Conservation (phyloP, 306 rosid genomes). For the Aeschynomene evenia region DNA sequence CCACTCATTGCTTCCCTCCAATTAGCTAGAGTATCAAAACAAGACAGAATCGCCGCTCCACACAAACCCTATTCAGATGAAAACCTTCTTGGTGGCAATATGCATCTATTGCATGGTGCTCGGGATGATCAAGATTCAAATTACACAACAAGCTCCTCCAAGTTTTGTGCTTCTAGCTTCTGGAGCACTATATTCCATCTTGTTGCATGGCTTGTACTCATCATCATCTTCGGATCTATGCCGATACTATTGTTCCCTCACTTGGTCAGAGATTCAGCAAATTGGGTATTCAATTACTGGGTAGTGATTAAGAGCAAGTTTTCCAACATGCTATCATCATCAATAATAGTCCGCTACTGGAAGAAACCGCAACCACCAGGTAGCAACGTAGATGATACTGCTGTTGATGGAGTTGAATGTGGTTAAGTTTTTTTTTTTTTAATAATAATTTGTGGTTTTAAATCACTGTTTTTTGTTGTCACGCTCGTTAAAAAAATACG, state of each 20-base stretch:
- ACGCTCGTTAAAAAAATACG: no score
- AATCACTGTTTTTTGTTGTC: no score
- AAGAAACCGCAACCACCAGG: no score
- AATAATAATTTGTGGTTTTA: no score
- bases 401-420: not conserved
- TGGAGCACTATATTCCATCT: constrained; percentile 12
- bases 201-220: constrained; percentile 9
- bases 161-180: constrained; percentile 15
- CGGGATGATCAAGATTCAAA: not conserved
- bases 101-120: constrained; percentile 13
- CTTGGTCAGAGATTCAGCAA: not conserved
- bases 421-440: no score
- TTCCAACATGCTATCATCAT: not conserved
- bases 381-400: not conserved
- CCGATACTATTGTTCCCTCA: not conserved
- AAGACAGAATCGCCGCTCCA: constrained; percentile 9
- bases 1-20: constrained; percentile 14
- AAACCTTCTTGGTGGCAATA: constrained; percentile 20
- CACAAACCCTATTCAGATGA: not conserved
- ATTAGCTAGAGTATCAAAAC: constrained; percentile 23
- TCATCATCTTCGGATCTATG: constrained; percentile 20
- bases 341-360: not conserved
- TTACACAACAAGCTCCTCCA: not conserved
- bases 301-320: not conserved
- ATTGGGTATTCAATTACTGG: not conserved